phyloP scores from a whole-genome alignment of 2,329 filamentous ascomycete genomes.

The Samsoniella hepiali region DNA sequence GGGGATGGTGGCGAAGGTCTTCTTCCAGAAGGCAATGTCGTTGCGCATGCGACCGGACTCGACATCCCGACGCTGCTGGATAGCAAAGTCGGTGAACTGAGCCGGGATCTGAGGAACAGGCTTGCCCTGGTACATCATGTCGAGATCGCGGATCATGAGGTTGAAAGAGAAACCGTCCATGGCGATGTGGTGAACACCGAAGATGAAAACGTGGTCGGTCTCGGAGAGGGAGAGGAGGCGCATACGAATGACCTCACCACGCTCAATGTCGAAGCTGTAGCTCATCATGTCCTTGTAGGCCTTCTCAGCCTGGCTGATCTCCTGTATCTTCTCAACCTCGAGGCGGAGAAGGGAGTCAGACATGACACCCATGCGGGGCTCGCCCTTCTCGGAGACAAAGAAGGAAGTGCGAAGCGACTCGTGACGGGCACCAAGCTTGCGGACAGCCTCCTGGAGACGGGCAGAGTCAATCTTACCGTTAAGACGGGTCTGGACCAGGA shows the following conservation, averaged over 20 bases:
- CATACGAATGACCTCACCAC: slow-evolving; percentile 33
- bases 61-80: slow-evolving; percentile 30
- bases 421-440: slow-evolving; percentile 21
- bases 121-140: slow-evolving; percentile 38
- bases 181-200: slow-evolving; percentile 48
- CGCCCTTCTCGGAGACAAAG: slow-evolving; percentile 21
- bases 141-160: slow-evolving; percentile 43
- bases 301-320: slow-evolving; percentile 24
- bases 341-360: slow-evolving; percentile 28
- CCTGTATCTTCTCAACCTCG: slow-evolving; percentile 25
- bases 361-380: slow-evolving; percentile 27
- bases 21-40: slow-evolving; percentile 25
- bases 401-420: slow-evolving; percentile 25
- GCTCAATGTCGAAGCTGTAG: slow-evolving; percentile 37
- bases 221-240: slow-evolving; percentile 33
- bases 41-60: slow-evolving; percentile 23
- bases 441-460: slow-evolving; percentile 21
- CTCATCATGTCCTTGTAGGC: slow-evolving; percentile 31
- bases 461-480: slow-evolving; percentile 21
- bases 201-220: slow-evolving; percentile 38
- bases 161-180: slow-evolving; percentile 48
- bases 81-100: slow-evolving; percentile 36
- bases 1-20: slow-evolving; percentile 19
- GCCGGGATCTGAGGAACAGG: slow-evolving; percentile 27
- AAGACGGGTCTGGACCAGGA: slow-evolving; percentile 18